These are phyloP conservation scores for Podaxis sp. DNA, from an alignment of 768 basidiomycete genomes.

Conservation along the genomic window DNA sequence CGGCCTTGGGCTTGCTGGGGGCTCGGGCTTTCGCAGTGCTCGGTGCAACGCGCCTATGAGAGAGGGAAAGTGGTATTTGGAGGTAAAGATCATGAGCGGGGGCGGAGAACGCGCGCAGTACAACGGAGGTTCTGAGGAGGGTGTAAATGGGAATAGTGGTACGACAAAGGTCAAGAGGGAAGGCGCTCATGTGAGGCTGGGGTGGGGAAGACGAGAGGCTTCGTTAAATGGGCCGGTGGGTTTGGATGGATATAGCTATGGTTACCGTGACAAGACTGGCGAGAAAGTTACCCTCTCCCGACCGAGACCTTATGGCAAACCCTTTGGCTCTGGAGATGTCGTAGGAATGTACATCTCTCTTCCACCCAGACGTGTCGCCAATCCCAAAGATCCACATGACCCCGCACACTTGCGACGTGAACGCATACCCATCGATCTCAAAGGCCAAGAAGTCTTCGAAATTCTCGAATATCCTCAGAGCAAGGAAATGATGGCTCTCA, in stretches of 20 bases:
- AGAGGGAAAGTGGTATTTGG: constrained; percentile 93
- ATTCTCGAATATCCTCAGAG: constrained; percentile 82
- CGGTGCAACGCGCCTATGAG: constrained; percentile 87
- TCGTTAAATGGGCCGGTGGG: constrained; percentile 93
- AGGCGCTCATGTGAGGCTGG: constrained; percentile 78
- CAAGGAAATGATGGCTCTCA: constrained; percentile 90
- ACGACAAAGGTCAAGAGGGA: constrained; percentile 56
- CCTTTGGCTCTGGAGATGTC: constrained; percentile 82
- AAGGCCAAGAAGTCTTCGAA: constrained; percentile 97
- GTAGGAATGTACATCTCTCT: constrained; percentile 93
- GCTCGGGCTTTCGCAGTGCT: constrained; percentile 88
- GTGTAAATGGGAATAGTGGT: constrained; percentile 19
- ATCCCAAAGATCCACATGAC: constrained; percentile 67
- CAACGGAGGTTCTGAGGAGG: constrained; percentile 2
- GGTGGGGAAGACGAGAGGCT: constrained; percentile 91
- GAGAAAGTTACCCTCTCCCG: constrained; percentile 88
- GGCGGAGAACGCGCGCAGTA: constrained; percentile 52
- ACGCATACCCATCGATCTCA: constrained; percentile 92
- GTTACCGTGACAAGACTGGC: constrained; percentile 86
- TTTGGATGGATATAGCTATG: constrained; percentile 92
- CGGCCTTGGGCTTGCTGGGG: constrained; percentile 72
- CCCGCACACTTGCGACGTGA: constrained; percentile 84
- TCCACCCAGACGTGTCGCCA: constrained; percentile 62
- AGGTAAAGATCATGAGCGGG: constrained; percentile 76
- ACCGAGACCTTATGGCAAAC: constrained; percentile 71